Base-by-base conservation (phyloP, 768 basidiomycete genomes). In the Cystofilobasidium ferigula region DNA sequence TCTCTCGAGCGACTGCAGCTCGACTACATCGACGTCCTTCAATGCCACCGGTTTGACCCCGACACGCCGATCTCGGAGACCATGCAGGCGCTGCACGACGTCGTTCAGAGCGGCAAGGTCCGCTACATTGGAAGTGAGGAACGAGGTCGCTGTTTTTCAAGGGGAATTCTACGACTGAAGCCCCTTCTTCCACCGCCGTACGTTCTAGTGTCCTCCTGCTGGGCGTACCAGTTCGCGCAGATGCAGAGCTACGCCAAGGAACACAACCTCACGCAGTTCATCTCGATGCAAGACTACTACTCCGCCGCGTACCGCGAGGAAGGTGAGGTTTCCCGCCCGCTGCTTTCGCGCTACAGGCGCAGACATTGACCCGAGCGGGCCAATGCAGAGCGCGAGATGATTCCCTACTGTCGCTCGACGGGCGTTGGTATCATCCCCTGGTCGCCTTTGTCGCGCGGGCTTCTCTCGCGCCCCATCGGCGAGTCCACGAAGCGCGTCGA, bases 231-330 rank as follows among this genome's bases (percentile, higher is more conserved):
- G 24, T 47, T 67, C 40, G 13, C 6, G 13, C 28, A 22, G 14
- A 67, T 67, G 65, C 65, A 67, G 51, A 45, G 82, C 72, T 84
- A 85, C 70, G 84, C 84, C 0, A 81, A 84, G 63, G 73, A 78
- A 45, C 81, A 86, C 72, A 78, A 78, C 3, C 81, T 82, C 77
- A 82, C 83, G 4, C 79, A 76, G 65, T 85, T 86, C 75, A 83
- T 85, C 71, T 82, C 82, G 34, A 45, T 26, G 35, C 48, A 38
- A 8, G 6, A 36, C n/a, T 35, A 43, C 67, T 81, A 86, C 72
- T 82, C 76, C 64, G 73, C 84, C 13, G 71, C 83, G 13, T 86
- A 86, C 70, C 77, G 85, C 20, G 85, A 86, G 71, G 84, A 86
- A 71, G 51, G 51, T 54, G 51, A 2, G 51, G 7, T 9, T 24